A percentile compares a stretch with the other conserved stretches of the same genome.
Conservation (phyloP, 208 protist genomes). For the Trypanosoma vivax region DNA sequence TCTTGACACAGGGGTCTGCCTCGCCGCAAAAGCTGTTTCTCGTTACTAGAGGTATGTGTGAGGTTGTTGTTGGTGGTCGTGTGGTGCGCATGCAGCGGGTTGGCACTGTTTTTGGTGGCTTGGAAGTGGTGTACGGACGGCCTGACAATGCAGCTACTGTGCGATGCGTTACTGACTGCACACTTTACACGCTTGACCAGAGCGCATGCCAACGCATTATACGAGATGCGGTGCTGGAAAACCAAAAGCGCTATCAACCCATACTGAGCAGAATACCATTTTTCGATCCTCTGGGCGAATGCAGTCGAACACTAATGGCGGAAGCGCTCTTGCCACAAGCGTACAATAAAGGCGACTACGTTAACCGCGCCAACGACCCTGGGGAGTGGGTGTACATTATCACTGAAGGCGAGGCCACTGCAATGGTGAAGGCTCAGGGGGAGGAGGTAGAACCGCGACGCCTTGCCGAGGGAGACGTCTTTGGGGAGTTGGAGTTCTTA, state of each 20-base stretch:
- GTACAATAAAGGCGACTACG: slow-evolving; percentile 57
- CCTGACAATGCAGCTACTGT: slow-evolving; percentile 73
- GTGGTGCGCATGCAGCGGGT: slow-evolving; percentile 38
- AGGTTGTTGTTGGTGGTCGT: slow-evolving; percentile 77
- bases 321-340: slow-evolving; percentile 66
- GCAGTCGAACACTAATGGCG: slow-evolving; percentile 80
- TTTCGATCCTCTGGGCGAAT: slow-evolving; percentile 66
- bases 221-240: slow-evolving; percentile 55
- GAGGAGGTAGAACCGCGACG: slow-evolving; percentile 59
- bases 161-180: slow-evolving; percentile 63
- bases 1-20: slow-evolving; percentile 66
- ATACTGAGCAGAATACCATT: slow-evolving; percentile 63
- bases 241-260: slow-evolving; percentile 58
- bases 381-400: slow-evolving; percentile 79
- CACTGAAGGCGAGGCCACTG: slow-evolving; percentile 67
- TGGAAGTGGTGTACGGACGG: slow-evolving; percentile 88
- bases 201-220: slow-evolving; percentile 76
- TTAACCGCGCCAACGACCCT: slow-evolving; percentile 65
- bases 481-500: slow-evolving; percentile 90
- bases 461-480: slow-evolving; percentile 55
- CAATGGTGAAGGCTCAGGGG: slow-evolving; percentile 62
- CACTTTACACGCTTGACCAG: slow-evolving; percentile 78
- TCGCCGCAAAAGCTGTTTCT: slow-evolving; percentile 69
- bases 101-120: slow-evolving; percentile 73
- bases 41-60: slow-evolving; percentile 70